Evolutionary conservation across 2,329 filamentous ascomycete genomes (phyloP), one percentile per base, ranked within the genome.

Genomic region (Penicillium sp.): DNA sequence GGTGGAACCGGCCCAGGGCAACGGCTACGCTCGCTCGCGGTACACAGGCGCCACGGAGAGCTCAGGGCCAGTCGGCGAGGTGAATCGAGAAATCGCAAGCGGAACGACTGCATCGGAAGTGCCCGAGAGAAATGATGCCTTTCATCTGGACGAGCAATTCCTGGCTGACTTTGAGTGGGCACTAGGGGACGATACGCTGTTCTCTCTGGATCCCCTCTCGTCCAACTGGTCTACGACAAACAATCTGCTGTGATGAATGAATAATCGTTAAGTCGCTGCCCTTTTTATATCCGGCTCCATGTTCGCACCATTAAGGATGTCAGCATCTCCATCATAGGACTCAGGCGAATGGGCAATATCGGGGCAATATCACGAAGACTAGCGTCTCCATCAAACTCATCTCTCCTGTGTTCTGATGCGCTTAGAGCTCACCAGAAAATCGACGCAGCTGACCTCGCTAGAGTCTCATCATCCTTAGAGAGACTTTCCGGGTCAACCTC

Each of bases 81-180:
- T 47, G 9, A 51, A 42, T 42, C 51, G 39, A 4, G 53, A 62
- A 7, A 6, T 43, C n/a, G 6, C 45, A 12, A 33, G 47, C n/a
- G 49, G 42, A 2, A 8, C 33, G 36, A 44, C 47, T 6, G 31
- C 38, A 15, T 46, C 16, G 29, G 49, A 46, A n/a, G 36, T 18
- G 10, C 18, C 36, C 13, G 53, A 59, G 9, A 47, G 54, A 28
- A 61, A 62, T 15, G 62, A 67, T 31, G 51, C 63, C 5, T 47
- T 64, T 16, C 56, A 59, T 12, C 63, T 71, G n/a, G 66, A 73
- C 42, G 71, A 74, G 21, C 64, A 71, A 36, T 73, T 74, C 44
- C 57, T 74, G 4, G 64, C 69, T 0, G 69, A 74, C 47, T 69
- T 74, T 18, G 71, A 74, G 47, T 74, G 71, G 72, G 65, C 70